Conservation (phyloP, 129 eudicot genomes). For the Kitagawia praeruptora region DNA sequence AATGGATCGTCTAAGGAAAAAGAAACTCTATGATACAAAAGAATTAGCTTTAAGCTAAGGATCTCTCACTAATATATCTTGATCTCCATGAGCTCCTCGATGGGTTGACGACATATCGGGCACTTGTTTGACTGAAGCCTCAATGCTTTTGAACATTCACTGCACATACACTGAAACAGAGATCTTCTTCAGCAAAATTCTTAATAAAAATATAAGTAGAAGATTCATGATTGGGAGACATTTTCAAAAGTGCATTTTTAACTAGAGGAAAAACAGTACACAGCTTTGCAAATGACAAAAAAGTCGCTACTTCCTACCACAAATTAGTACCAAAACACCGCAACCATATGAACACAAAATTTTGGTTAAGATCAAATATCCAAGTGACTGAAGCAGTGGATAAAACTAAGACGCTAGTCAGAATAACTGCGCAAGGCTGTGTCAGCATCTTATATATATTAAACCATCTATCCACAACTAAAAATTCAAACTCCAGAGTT, state of each 20-base stretch:
- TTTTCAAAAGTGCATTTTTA: not conserved
- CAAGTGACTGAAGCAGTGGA: not conserved
- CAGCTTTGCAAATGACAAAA: not conserved
- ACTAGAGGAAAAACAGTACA: not conserved
- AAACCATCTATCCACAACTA: not conserved
- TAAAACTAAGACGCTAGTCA: not conserved
- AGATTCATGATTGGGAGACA: not conserved
- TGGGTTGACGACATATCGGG: conserved; percentile 88
- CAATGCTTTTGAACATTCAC: conserved; percentile 81
- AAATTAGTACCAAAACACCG: not conserved
- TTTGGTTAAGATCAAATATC: not conserved
- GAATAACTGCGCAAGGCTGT: not conserved
- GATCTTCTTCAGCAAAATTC: not conserved
- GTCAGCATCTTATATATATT: not conserved
- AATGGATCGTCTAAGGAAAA: conserved; percentile 18
- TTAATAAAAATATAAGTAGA: not conserved
- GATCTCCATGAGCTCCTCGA: conserved; percentile 81
- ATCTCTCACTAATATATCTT: conserved; percentile 47
- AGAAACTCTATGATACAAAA: conserved; percentile 18
- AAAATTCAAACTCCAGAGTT: not conserved
- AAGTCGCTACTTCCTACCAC: not conserved
- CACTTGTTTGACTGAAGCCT: conserved; percentile 84
- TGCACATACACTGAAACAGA: conserved; percentile 86
- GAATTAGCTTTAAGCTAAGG: conserved; percentile 28
- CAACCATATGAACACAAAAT: not conserved